Conservation (phyloP, 2,329 filamentous ascomycete species). For the Lomentospora prolificans region DNA sequence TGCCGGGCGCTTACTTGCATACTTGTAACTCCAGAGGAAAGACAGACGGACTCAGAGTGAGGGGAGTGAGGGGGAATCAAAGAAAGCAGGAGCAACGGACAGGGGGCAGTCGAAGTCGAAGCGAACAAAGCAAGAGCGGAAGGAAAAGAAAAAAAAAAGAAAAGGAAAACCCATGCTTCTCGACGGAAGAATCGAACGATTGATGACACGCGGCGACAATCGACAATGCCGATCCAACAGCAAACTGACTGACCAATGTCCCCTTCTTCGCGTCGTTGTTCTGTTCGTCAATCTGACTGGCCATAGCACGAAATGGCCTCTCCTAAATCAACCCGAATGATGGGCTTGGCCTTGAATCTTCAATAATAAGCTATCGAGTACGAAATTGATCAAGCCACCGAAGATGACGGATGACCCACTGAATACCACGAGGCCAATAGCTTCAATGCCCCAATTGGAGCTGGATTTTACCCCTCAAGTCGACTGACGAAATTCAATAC, state of each 20-base stretch:
- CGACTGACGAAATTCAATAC: neutral
- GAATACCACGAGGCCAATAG: neutral
- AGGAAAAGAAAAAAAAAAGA: neutral
- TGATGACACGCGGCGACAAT: too few species aligned
- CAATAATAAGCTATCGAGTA: neutral
- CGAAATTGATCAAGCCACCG: neutral
- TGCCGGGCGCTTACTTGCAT: slow-evolving; percentile 1
- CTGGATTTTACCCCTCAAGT: neutral
- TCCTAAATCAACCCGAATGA: too few species aligned
- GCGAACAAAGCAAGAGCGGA: neutral
- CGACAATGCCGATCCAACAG: neutral
- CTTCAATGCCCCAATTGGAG: neutral
- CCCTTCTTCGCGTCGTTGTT: neutral
- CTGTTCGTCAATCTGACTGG: neutral
- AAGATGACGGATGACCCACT: neutral
- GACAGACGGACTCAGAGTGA: neutral
- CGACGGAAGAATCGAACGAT: neutral
- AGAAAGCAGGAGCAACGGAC: neutral
- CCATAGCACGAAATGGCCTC: neutral
- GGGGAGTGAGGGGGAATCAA: neutral
- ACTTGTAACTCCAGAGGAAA: neutral
- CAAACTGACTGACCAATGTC: neutral
- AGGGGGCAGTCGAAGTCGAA: too few species aligned
- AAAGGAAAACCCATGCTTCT: neutral
- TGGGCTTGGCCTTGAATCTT: neutral